These are phyloP conservation scores for Calonectria crousiana DNA, from an alignment of 2,329 filamentous ascomycete genomes.

Conservation along the genomic window DNA sequence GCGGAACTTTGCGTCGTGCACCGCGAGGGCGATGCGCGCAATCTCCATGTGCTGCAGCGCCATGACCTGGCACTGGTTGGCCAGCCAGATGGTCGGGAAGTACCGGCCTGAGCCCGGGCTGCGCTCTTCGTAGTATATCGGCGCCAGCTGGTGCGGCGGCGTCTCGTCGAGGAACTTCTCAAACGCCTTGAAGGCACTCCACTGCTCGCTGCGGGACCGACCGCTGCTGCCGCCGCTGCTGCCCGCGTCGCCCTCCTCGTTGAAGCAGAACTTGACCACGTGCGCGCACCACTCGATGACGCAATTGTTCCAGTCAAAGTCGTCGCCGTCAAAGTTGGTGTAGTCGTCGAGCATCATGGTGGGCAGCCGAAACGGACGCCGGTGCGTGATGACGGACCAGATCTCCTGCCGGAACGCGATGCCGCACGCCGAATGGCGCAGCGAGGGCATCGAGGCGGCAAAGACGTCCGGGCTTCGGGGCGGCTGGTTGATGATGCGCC, in stretches of 20 bases:
- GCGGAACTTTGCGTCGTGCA: constrained; percentile 30
- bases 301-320: constrained; percentile 32
- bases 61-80: constrained; percentile 30
- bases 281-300: constrained; percentile 29
- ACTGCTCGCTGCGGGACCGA: constrained; percentile 8
- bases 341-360: constrained; percentile 25
- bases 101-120: constrained; percentile 18
- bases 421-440: constrained; percentile 26
- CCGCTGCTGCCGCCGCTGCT: background rate
- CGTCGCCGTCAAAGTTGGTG: constrained; percentile 23
- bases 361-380: constrained; percentile 28
- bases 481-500: constrained; percentile 23
- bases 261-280: constrained; percentile 31
- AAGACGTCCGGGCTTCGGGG: constrained; percentile 25
- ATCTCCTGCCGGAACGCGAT: constrained; percentile 32
- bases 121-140: constrained; percentile 24
- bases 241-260: background rate
- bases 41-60: constrained; percentile 31
- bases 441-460: constrained; percentile 22
- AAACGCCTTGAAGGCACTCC: constrained; percentile 22
- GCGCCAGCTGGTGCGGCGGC: constrained; percentile 17
- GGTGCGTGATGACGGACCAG: constrained; percentile 30
- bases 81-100: constrained; percentile 23
- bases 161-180: constrained; percentile 26
- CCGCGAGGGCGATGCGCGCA: constrained; percentile 29